A percentile compares a stretch with the other conserved stretches of the same genome.
Evolutionary conservation across 1,284 basidiomycete genomes (phyloP).

Genomic region (Somion occarium): DNA sequence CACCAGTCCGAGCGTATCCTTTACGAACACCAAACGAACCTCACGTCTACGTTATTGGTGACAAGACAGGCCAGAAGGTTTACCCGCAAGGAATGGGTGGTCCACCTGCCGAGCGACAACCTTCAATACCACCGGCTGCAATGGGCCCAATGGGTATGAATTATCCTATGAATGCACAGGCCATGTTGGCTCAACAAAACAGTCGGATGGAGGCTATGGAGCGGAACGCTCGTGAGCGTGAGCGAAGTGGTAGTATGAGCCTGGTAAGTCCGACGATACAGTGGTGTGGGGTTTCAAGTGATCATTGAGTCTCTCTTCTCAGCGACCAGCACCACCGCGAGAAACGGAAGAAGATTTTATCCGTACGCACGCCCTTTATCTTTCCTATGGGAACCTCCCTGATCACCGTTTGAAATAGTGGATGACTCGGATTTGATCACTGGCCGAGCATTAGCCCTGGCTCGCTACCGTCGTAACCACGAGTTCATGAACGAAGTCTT

Average conservation of each 20-base stretch:
- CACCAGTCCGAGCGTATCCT: conserved; percentile 65
- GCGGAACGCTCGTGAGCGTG: conserved; percentile 38
- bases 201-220: conserved; percentile 65
- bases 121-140: background rate
- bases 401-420: conserved; percentile 16
- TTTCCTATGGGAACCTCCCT: background rate
- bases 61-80: conserved; percentile 62
- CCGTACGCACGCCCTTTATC: conserved; percentile 33
- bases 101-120: conserved; percentile 9
- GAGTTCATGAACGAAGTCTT: conserved; percentile 81
- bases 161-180: conserved; percentile 37
- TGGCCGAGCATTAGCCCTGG: conserved; percentile 62
- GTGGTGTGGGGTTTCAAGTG: conserved; percentile 35
- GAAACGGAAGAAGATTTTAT: conserved; percentile 67
- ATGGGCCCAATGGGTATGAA: conserved; percentile 10
- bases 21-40: conserved; percentile 61
- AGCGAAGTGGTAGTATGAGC: conserved; percentile 1
- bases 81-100: conserved; percentile 27
- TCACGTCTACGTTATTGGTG: conserved; percentile 60
- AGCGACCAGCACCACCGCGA: conserved; percentile 24
- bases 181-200: conserved; percentile 67
- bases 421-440: conserved; percentile 72
- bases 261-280: background rate
- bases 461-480: conserved; percentile 73
- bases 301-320: too few relatives aligned